Base-by-base conservation (phyloP, 2,329 filamentous ascomycete species). In the Fusarium neocosmosporiellum region DNA sequence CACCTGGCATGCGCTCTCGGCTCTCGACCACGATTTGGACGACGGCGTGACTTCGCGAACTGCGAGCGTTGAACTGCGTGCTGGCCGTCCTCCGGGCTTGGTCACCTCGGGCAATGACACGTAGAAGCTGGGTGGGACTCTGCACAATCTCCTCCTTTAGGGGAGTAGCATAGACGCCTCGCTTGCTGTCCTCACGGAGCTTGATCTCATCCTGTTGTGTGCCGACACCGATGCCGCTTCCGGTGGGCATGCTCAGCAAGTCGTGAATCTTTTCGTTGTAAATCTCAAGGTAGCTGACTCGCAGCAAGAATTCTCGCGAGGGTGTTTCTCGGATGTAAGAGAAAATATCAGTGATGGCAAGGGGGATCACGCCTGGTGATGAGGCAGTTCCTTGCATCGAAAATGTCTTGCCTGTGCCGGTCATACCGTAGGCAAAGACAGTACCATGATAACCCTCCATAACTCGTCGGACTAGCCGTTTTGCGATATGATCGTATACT, bases 381-480 rank as follows among this genome's bases (percentile, higher is more conserved):
- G 94, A 94, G 53, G 95, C 95, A 13, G 96, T 99, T 76, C 96
- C 96, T 85, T 99, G 96, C 96, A 99, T 99, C 41, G 96, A 98
- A 81, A 98, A 99, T 1, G 96, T 99, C 85, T 99, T 99, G 75
- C 96, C 96, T 0, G 96, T 98, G 70, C 96, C 96, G 5, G 96
- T 99, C 95, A 98, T 98, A 79, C 96, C 96, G 81, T 99, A 99
- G 20, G 96, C 96, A 81, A 99, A 98, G 27, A 99, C 96, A 1
- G 96, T 99, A 67, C 96, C 96, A 79, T 98, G 96, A 81, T 98
- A 99, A 46, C 96, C 96, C 85, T 99, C 96, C 96, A 99, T 99
- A 58, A 99, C 96, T 78, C 96, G 89, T 75, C 96, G 93, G 54
- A 99, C 96, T 59, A 99, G 87, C 70, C 96, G 93, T 84, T 98